These are phyloP conservation scores for Hypholoma fasciculare DNA, from an alignment of 768 basidiomycete genomes.

Conservation along the genomic window DNA sequence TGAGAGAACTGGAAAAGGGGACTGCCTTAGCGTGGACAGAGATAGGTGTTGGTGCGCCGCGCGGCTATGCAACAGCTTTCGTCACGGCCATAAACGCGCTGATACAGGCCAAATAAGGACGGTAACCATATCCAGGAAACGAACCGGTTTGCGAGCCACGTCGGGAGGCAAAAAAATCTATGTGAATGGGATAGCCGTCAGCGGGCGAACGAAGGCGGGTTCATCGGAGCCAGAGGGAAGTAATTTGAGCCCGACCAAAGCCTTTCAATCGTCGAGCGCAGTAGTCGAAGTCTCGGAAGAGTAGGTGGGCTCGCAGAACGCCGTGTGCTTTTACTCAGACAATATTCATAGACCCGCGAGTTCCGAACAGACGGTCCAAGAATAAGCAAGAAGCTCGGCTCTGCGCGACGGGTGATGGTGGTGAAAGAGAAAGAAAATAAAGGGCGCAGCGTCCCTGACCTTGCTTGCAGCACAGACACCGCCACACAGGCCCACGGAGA, in stretches of 20 bases:
- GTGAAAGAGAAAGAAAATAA: background rate
- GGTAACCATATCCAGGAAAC: background rate
- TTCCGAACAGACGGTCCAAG: constrained; percentile 4
- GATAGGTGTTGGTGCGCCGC: background rate
- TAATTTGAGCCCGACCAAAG: background rate
- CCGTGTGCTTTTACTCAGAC: background rate
- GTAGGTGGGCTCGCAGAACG: background rate
- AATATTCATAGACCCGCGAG: background rate
- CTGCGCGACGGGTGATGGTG: constrained; percentile 3
- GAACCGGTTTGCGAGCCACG: background rate
- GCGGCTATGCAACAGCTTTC: background rate
- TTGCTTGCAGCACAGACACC: constrained; percentile 9
- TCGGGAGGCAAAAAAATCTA: no score
- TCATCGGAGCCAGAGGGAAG: background rate
- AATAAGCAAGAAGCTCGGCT: constrained; percentile 2
- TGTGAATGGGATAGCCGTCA: background rate
- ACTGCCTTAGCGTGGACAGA: background rate
- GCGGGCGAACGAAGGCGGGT: background rate
- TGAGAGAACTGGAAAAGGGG: background rate
- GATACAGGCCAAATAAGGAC: background rate
- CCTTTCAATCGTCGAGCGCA: background rate
- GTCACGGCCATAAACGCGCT: background rate
- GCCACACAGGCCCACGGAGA: constrained; percentile 20
- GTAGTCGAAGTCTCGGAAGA: background rate
- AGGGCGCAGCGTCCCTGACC: constrained; percentile 13